Evolutionary conservation across 2,329 filamentous ascomycete species (phyloP).

Genomic region (Microascus cirrosus): DNA sequence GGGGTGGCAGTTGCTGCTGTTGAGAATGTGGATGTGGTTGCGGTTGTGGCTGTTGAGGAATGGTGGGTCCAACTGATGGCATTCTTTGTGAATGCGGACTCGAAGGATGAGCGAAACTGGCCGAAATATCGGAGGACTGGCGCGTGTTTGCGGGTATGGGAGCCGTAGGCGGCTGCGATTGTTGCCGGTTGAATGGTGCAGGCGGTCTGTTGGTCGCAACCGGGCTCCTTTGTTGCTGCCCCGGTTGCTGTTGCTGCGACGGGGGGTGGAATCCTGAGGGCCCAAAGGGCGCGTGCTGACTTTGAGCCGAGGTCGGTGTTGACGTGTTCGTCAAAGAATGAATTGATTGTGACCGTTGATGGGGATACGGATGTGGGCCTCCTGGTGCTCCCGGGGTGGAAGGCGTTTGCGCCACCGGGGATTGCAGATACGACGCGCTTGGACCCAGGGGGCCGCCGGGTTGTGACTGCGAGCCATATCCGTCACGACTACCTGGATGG

Average conservation of each 20-base stretch:
- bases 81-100: constrained; percentile 50
- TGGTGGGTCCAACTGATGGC: constrained; percentile 15
- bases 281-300: constrained; percentile 37
- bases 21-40: constrained; percentile 12
- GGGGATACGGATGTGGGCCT: constrained; percentile 10
- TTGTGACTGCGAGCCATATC: not conserved
- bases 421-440: constrained; percentile 3
- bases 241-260: constrained; percentile 1
- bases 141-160: not conserved
- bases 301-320: constrained; percentile 52
- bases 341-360: constrained; percentile 40
- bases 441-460: not conserved
- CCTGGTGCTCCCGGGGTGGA: constrained; percentile 1
- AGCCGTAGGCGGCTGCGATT: constrained; percentile 4
- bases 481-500: constrained; percentile 1
- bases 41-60: constrained; percentile 15
- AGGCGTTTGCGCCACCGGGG: constrained; percentile 3
- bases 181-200: constrained; percentile 7
- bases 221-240: constrained; percentile 4
- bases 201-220: not conserved
- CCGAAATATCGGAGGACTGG: constrained; percentile 4
- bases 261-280: constrained; percentile 16
- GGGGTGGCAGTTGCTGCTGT: constrained; percentile 21
- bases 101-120: constrained; percentile 23
- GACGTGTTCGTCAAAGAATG: constrained; percentile 35